phyloP scores from a whole-genome alignment of 495 filamentous ascomycete species.

The Rostrohypoxylon terebratum region DNA sequence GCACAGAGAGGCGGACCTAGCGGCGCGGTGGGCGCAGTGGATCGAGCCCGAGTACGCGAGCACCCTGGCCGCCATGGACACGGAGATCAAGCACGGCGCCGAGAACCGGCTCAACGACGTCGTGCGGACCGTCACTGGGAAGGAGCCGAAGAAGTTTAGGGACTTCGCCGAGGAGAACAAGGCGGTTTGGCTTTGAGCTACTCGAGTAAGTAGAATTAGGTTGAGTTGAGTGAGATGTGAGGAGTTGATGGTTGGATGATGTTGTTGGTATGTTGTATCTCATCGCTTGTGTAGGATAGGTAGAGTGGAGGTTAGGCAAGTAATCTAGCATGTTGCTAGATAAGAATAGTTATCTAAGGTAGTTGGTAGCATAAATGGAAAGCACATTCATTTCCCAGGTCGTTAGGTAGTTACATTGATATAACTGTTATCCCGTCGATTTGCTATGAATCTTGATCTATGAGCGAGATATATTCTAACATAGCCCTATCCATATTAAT shows the following conservation, averaged over 20 bases:
- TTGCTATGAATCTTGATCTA: background rate
- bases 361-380: too few species aligned
- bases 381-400: too few species aligned
- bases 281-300: background rate
- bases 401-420: background rate
- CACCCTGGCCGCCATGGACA: conserved; percentile 54
- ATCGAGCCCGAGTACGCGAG: conserved; percentile 52
- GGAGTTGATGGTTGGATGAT: background rate
- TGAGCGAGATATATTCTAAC: background rate
- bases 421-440: background rate
- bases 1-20: conserved; percentile 50
- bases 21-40: conserved; percentile 30
- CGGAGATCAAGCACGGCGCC: conserved; percentile 49
- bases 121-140: conserved; percentile 53
- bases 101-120: conserved; percentile 58
- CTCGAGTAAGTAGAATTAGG: background rate
- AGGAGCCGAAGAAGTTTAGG: conserved; percentile 49
- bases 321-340: too few species aligned
- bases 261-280: background rate
- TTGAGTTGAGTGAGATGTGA: background rate
- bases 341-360: too few species aligned
- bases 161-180: conserved; percentile 53
- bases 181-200: conserved; percentile 44
- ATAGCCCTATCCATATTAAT: background rate
- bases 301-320: background rate